These are phyloP conservation scores for Aureobasidium vineae DNA, from an alignment of 2,329 filamentous ascomycete species.

Conservation along the genomic window DNA sequence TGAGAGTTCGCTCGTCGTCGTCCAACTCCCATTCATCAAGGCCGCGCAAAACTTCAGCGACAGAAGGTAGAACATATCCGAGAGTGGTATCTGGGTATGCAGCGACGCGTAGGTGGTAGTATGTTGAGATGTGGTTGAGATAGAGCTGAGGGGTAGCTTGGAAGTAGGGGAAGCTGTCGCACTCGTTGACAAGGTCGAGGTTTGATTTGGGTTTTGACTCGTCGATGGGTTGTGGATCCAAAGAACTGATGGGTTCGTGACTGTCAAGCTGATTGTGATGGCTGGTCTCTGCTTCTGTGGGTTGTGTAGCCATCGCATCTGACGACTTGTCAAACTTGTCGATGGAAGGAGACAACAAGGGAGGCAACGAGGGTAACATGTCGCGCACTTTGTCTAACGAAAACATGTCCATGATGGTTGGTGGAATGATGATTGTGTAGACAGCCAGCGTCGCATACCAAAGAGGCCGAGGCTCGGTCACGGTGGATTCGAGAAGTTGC, in stretches of 20 bases:
- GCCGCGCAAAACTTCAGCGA: slow-evolving; percentile 58
- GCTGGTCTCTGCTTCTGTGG: neutral
- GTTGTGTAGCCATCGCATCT: slow-evolving; percentile 29
- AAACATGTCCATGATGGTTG: slow-evolving; percentile 34
- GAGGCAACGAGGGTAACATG: slow-evolving; percentile 36
- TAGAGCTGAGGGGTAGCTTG: slow-evolving; percentile 59
- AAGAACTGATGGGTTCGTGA: slow-evolving; percentile 13
- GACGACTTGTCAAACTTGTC: slow-evolving; percentile 28
- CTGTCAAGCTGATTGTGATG: neutral
- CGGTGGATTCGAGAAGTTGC: slow-evolving; percentile 19
- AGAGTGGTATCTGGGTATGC: slow-evolving; percentile 60
- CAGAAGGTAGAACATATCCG: slow-evolving; percentile 60
- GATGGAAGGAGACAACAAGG: slow-evolving; percentile 22
- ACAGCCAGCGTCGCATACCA: neutral
- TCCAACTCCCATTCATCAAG: slow-evolving; percentile 63
- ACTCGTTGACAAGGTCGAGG: slow-evolving; percentile 57
- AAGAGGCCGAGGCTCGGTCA: neutral
- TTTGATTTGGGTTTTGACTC: slow-evolving; percentile 44
- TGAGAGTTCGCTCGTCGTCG: slow-evolving; percentile 59
- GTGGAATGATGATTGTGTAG: neutral
- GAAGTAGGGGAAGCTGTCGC: slow-evolving; percentile 71
- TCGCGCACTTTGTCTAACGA: slow-evolving; percentile 36
- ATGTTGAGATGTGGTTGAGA: slow-evolving; percentile 46
- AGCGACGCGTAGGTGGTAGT: slow-evolving; percentile 66
- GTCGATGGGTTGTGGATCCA: slow-evolving; percentile 35